phyloP scores from a whole-genome alignment of 2,329 filamentous ascomycete species.

The Botryotinia calthae region DNA sequence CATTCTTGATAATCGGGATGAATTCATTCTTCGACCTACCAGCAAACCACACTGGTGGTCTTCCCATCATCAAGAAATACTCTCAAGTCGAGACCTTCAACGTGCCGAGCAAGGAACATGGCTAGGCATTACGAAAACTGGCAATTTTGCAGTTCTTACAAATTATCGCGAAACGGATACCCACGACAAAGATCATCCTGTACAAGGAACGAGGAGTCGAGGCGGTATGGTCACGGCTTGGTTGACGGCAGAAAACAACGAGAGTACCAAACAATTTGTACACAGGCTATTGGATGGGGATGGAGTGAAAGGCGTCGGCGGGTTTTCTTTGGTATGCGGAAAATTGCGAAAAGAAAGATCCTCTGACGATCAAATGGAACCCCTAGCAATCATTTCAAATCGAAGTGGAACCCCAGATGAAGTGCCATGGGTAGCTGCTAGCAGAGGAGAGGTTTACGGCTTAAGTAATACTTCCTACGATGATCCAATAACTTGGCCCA shows the following conservation, averaged over 20 bases:
- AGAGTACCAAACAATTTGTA: conserved; percentile 51
- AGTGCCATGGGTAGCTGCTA: conserved; percentile 57
- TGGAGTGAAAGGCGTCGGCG: conserved; percentile 60
- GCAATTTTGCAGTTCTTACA: conserved; percentile 62
- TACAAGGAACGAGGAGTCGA: conserved; percentile 56
- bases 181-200: conserved; percentile 50
- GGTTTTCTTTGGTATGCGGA: conserved; percentile 65
- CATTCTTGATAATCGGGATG: conserved; percentile 75
- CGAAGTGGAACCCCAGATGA: conserved; percentile 51
- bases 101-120: conserved; percentile 63
- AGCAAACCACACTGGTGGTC: conserved; percentile 63
- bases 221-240: conserved; percentile 64
- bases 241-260: conserved; percentile 51
- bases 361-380: conserved; percentile 41
- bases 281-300: conserved; percentile 49
- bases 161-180: conserved; percentile 60
- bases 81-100: conserved; percentile 62
- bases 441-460: conserved; percentile 53
- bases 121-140: conserved; percentile 60
- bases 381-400: conserved; percentile 62
- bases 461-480: conserved; percentile 62
- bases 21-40: conserved; percentile 64
- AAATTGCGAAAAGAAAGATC: conserved; percentile 47
- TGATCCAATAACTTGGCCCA: conserved; percentile 57
- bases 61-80: conserved; percentile 40